Percentiles rank a stretch among this genome's conserved stretches.
These are phyloP conservation scores for Leccinum rimulosum DNA, from an alignment of 768 basidiomycete genomes.

Conservation along the genomic window DNA sequence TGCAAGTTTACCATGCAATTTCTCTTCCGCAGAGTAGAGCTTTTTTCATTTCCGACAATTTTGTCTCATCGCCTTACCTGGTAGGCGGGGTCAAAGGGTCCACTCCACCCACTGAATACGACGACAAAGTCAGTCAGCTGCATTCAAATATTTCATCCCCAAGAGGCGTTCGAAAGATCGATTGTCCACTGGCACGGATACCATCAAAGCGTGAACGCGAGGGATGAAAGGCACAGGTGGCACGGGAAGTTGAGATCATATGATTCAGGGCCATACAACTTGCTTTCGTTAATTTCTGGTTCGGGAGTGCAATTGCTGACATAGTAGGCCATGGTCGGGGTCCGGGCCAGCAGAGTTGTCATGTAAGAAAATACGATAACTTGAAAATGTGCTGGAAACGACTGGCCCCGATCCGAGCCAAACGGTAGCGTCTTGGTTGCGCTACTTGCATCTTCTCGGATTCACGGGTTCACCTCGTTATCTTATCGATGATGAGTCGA, in stretches of 20 bases:
- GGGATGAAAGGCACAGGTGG: not conserved
- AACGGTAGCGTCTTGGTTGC: not conserved
- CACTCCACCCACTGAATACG: not conserved
- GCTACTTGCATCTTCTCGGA: too few relatives aligned
- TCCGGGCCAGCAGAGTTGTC: not conserved
- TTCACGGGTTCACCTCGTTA: not conserved
- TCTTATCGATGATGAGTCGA: not conserved
- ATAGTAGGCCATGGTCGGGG: conserved; percentile 16
- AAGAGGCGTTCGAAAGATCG: too few relatives aligned
- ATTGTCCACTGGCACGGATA: conserved; percentile 8
- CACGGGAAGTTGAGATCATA: conserved; percentile 22
- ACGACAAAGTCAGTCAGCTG: too few relatives aligned
- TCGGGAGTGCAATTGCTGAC: conserved; percentile 17
- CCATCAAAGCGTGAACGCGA: conserved; percentile 19
- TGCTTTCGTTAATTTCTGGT: conserved; percentile 10
- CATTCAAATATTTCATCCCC: too few relatives aligned
- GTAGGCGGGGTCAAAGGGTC: too few relatives aligned
- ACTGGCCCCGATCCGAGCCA: not conserved
- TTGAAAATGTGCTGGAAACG: too few relatives aligned
- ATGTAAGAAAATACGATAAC: too few relatives aligned
- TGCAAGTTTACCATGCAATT: too few relatives aligned
- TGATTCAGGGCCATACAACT: conserved; percentile 26
- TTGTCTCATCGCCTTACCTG: too few relatives aligned
- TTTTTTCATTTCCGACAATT: too few relatives aligned
- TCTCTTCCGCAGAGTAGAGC: not conserved